A percentile compares a stretch with the other conserved stretches of the same genome.
These are phyloP conservation scores for Strobilomyces echinocephalus DNA, from an alignment of 768 basidiomycete species.

Conservation along the genomic window DNA sequence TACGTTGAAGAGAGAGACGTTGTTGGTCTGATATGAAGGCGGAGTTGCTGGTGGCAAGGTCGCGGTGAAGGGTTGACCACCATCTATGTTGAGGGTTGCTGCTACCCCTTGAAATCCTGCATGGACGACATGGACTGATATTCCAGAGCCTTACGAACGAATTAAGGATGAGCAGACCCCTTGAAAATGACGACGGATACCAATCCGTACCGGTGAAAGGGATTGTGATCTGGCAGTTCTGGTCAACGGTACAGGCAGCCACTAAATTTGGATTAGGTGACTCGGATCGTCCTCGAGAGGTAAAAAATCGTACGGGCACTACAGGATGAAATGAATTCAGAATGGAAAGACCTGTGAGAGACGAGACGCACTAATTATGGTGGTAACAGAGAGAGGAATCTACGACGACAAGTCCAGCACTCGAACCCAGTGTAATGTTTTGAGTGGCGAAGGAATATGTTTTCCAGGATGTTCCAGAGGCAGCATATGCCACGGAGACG, in stretches of 20 bases:
- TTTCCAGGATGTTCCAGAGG: slow-evolving; percentile 1
- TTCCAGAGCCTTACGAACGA: slow-evolving; percentile 11
- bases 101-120: slow-evolving; percentile 11
- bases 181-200: not conserved
- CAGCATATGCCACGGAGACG: no score
- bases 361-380: not conserved
- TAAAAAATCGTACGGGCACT: slow-evolving; percentile 11
- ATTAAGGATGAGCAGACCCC: not conserved
- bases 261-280: slow-evolving; percentile 3
- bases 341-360: no score
- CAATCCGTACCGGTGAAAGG: slow-evolving; percentile 14
- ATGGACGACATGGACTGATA: slow-evolving; percentile 10
- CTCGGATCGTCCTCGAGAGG: not conserved
- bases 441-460: slow-evolving; percentile 2
- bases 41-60: slow-evolving; percentile 4
- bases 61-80: not conserved
- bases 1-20: slow-evolving; percentile 13
- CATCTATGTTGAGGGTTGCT: slow-evolving; percentile 13
- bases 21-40: slow-evolving; percentile 11
- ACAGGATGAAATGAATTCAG: no score
- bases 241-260: not conserved
- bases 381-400: slow-evolving; percentile 15
- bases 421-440: not conserved
- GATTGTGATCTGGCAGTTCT: slow-evolving; percentile 10
- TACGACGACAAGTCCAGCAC: not conserved